phyloP scores from a whole-genome alignment of 202 grass and related monocot genomes.

The Schoenoplectus tabernaemontani region DNA sequence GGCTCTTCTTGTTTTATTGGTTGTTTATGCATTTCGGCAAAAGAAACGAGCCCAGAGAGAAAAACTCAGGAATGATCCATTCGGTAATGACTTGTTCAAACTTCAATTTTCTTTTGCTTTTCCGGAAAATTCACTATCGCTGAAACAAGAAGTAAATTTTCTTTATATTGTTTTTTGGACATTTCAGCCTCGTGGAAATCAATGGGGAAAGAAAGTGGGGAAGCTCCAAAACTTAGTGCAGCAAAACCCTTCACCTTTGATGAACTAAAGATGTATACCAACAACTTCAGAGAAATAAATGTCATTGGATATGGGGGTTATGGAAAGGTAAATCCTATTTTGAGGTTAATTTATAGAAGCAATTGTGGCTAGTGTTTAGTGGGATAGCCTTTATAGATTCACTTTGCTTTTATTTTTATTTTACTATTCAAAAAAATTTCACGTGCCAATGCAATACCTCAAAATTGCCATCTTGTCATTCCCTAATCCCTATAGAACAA shows the following conservation, averaged over 20 bases:
- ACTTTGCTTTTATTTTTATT: too few relatives aligned
- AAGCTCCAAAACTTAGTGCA: slow-evolving; percentile 53
- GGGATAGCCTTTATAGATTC: too few relatives aligned
- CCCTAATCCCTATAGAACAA: too few relatives aligned
- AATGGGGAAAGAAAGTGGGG: slow-evolving; percentile 45
- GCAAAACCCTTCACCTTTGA: slow-evolving; percentile 62
- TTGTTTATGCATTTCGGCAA: slow-evolving; percentile 43
- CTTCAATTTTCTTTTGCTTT: neutral
- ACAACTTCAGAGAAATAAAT: slow-evolving; percentile 52
- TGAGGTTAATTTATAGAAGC: neutral
- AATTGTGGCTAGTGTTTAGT: neutral
- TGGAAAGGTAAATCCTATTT: slow-evolving; percentile 47
- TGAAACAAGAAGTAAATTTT: neutral
- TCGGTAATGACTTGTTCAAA: slow-evolving; percentile 41
- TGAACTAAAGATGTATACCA: slow-evolving; percentile 64
- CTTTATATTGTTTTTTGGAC: neutral
- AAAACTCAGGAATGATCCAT: slow-evolving; percentile 49
- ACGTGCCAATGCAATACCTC: too few relatives aligned
- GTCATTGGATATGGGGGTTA: slow-evolving; percentile 74
- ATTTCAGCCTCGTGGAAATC: slow-evolving; percentile 70
- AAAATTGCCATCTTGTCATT: too few relatives aligned
- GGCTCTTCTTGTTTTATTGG: slow-evolving; percentile 27
- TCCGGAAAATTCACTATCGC: neutral
- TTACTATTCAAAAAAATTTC: too few relatives aligned
- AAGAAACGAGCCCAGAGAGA: slow-evolving; percentile 43